Evolutionary conservation across 148 eudicot genomes (phyloP).

Genomic region (Persicaria tinctoria): DNA sequence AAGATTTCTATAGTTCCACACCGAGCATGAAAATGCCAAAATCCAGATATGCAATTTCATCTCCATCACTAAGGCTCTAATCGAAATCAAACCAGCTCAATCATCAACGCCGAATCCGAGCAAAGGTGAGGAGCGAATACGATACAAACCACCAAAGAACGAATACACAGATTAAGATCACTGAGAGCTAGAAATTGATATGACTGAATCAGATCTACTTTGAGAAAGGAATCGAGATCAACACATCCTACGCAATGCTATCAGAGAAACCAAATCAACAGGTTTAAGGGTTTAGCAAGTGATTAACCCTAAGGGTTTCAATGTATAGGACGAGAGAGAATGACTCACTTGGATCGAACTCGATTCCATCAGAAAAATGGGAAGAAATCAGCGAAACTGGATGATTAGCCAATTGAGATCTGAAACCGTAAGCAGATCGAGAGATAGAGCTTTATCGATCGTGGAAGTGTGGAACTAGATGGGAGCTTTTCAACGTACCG

Average conservation of each 20-base stretch:
- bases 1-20: neutral
- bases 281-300: neutral
- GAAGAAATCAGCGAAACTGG: constrained; percentile 1
- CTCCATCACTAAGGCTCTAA: neutral
- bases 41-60: constrained; percentile 1
- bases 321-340: neutral
- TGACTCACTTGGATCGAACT: constrained; percentile 4
- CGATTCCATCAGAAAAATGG: neutral
- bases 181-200: neutral
- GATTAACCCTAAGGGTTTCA: neutral
- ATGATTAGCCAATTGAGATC: neutral
- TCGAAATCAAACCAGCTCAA: neutral
- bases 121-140: neutral
- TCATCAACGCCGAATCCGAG: neutral
- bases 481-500: constrained; percentile 3
- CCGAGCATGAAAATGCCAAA: neutral
- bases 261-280: neutral
- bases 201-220: neutral
- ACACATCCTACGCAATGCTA: neutral
- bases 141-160: neutral
- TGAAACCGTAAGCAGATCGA: neutral
- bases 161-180: neutral
- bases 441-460: neutral
- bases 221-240: neutral
- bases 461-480: neutral